A percentile compares a stretch with the other conserved stretches of the same genome.
Evolutionary conservation across 2,329 filamentous ascomycete species (phyloP).

Genomic region (Talaromyces atroroseus): DNA sequence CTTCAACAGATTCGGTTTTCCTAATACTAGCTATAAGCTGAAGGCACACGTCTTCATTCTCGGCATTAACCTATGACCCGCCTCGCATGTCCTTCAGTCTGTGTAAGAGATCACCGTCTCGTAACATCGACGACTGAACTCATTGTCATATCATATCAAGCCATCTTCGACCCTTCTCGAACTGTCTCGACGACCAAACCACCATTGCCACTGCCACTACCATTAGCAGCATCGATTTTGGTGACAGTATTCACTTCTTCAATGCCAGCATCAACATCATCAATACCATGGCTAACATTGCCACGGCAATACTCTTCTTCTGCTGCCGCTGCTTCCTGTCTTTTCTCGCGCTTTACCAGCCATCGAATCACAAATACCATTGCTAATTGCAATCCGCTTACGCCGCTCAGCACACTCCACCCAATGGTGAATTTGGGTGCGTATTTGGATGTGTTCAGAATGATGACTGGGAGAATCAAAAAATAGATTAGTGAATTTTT

Average conservation of each 20-base stretch:
- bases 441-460: constrained; percentile 18
- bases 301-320: neutral
- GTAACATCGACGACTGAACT: neutral
- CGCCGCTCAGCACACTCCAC: constrained; percentile 16
- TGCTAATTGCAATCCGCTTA: constrained; percentile 15
- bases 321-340: neutral
- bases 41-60: neutral
- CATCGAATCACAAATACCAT: constrained; percentile 19
- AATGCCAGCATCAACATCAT: neutral
- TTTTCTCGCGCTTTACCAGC: constrained; percentile 14
- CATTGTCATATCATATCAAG: neutral
- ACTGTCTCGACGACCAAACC: neutral
- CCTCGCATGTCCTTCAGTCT: neutral
- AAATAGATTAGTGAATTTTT: too few species aligned
- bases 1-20: neutral
- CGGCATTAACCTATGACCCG: too few species aligned
- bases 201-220: neutral
- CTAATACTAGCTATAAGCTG: neutral
- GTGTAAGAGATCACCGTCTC: neutral
- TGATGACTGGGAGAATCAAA: constrained; percentile 8
- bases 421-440: constrained; percentile 18
- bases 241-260: neutral
- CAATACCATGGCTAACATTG: neutral
- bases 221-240: too few species aligned
- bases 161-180: neutral